These are phyloP conservation scores for Rhizopogon vinicolor DNA, from an alignment of 768 basidiomycete genomes.

Conservation along the genomic window DNA sequence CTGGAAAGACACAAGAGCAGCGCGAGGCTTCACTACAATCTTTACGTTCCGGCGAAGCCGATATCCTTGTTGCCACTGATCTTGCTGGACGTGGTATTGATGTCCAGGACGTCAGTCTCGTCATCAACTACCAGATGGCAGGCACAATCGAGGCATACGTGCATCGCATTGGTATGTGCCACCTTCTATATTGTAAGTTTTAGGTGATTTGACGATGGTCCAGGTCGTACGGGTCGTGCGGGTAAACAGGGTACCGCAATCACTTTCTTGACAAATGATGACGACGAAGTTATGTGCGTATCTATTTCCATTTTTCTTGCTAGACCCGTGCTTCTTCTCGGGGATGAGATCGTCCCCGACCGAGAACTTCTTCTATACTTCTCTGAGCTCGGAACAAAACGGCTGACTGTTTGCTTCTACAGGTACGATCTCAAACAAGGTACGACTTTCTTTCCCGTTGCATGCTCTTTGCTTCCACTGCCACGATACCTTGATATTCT, in stretches of 20 bases:
- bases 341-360: background rate
- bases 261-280: slow-evolving; percentile 94
- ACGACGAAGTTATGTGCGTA: slow-evolving; percentile 93
- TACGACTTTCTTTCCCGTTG: slow-evolving; percentile 25
- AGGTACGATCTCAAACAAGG: slow-evolving; percentile 97
- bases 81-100: slow-evolving; percentile 98
- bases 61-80: slow-evolving; percentile 95
- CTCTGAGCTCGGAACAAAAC: background rate
- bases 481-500: background rate
- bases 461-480: slow-evolving; percentile 4
- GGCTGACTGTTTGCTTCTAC: slow-evolving; percentile 9
- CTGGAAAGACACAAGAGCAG: slow-evolving; percentile 97
- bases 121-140: slow-evolving; percentile 98
- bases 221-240: slow-evolving; percentile 95
- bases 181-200: background rate
- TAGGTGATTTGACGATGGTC: slow-evolving; percentile 5
- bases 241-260: slow-evolving; percentile 92
- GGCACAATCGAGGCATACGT: slow-evolving; percentile 95
- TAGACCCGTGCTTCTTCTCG: slow-evolving; percentile 1
- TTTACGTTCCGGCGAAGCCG: slow-evolving; percentile 78
- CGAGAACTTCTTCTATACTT: background rate
- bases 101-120: slow-evolving; percentile 92
- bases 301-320: slow-evolving; percentile 6
- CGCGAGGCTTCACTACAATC: slow-evolving; percentile 89
- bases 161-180: slow-evolving; percentile 84